These are phyloP conservation scores for Ilyonectria destructans DNA, from an alignment of 2,329 filamentous ascomycete genomes.

Conservation along the genomic window DNA sequence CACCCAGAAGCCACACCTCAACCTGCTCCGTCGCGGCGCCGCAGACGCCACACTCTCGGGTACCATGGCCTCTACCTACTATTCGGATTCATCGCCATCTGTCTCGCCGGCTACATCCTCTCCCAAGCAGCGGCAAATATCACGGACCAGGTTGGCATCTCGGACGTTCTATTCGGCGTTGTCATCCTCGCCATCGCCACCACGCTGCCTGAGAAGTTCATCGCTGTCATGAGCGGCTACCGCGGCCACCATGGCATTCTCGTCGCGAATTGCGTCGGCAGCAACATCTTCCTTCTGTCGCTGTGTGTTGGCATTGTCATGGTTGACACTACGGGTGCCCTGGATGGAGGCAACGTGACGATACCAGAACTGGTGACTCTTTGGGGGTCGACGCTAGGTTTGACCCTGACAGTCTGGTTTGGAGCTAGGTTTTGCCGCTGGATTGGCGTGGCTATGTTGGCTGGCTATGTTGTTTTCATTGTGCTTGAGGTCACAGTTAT, in stretches of 20 bases:
- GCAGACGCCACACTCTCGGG: constrained; percentile 11
- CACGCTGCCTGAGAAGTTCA: constrained; percentile 58
- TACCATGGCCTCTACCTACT: constrained; percentile 56
- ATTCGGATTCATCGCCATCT: constrained; percentile 62
- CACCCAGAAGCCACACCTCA: constrained; percentile 10
- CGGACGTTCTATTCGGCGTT: not conserved
- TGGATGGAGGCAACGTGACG: not conserved
- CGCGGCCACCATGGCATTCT: constrained; percentile 66
- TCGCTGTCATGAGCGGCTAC: constrained; percentile 64
- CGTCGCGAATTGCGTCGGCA: constrained; percentile 68
- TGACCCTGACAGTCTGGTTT: constrained; percentile 42
- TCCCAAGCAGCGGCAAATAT: constrained; percentile 63
- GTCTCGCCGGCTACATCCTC: constrained; percentile 65
- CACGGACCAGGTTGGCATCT: constrained; percentile 45
- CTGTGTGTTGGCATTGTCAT: constrained; percentile 63
- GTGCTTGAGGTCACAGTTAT: not conserved
- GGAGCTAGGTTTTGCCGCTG: constrained; percentile 46
- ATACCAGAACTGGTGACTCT: not conserved
- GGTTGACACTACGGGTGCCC: constrained; percentile 11
- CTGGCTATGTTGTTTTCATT: constrained; percentile 2
- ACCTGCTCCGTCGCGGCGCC: not conserved
- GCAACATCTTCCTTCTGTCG: constrained; percentile 69
- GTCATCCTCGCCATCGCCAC: not conserved
- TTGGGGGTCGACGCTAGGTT: constrained; percentile 31
- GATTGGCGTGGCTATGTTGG: constrained; percentile 55